Evolutionary conservation across 306 rosid genomes (phyloP).

Genomic region (Quercus dentata): DNA sequence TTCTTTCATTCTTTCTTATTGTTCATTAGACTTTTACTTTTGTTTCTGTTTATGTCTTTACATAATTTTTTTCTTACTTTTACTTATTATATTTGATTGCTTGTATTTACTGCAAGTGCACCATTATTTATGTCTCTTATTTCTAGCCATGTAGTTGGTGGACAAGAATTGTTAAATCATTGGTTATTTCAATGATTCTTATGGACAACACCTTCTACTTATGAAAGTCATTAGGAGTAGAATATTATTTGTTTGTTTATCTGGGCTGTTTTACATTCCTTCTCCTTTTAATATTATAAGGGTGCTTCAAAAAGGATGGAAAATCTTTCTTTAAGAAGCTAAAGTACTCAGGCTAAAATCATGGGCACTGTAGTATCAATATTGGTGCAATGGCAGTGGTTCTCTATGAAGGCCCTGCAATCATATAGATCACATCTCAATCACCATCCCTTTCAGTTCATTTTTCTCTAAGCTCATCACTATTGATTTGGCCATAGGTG

Average conservation of each 20-base stretch:
- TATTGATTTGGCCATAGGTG: conserved; percentile 45
- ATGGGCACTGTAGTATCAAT: conserved; percentile 41
- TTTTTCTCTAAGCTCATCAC: conserved; percentile 17
- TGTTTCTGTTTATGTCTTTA: neutral
- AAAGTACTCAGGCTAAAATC: conserved; percentile 44
- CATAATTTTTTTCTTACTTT: too few relatives aligned
- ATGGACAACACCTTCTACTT: neutral
- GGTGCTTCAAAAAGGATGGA: conserved; percentile 46
- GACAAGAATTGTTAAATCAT: neutral
- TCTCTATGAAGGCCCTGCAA: conserved; percentile 47
- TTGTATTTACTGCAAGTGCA: neutral
- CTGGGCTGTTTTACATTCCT: neutral
- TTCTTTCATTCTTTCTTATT: neutral
- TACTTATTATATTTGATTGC: neutral
- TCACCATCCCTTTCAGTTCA: neutral
- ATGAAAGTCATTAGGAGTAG: neutral
- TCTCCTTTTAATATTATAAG: neutral
- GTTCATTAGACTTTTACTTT: neutral
- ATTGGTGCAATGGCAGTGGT: conserved; percentile 49
- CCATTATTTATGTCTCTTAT: neutral
- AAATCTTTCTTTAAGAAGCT: conserved; percentile 33
- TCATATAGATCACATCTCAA: conserved; percentile 11
- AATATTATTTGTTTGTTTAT: neutral
- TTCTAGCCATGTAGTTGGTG: neutral
- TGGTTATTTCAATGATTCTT: neutral